These are phyloP conservation scores for Diutina pseudorugosa DNA, from an alignment of 1,139 yeast genomes.

Conservation along the genomic window DNA sequence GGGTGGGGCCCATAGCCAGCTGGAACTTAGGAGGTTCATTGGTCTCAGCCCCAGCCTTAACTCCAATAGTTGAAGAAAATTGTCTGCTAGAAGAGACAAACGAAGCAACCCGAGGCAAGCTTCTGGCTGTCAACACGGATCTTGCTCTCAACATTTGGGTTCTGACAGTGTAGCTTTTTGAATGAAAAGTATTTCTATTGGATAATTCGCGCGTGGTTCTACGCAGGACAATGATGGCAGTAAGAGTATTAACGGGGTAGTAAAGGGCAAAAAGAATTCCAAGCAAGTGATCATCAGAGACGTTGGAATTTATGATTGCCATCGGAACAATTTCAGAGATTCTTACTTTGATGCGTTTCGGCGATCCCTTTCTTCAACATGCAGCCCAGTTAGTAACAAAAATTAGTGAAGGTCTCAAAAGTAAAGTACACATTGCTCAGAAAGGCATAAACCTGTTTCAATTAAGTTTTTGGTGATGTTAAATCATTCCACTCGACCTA, in stretches of 20 bases:
- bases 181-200: slow-evolving; percentile 4
- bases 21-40: slow-evolving; percentile 2
- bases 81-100: neutral
- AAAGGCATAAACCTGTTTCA: too few relatives aligned
- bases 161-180: neutral
- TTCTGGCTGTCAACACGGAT: neutral
- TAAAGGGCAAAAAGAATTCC: too few relatives aligned
- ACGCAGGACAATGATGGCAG: neutral
- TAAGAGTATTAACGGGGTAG: neutral
- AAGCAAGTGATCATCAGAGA: too few relatives aligned
- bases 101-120: slow-evolving; percentile 3
- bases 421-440: too few relatives aligned
- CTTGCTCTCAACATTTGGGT: slow-evolving; percentile 3
- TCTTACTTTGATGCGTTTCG: neutral
- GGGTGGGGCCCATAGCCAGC: neutral
- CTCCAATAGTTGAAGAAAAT: neutral
- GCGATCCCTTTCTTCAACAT: neutral
- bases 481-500: too few relatives aligned
- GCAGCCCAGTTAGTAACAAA: neutral
- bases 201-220: neutral
- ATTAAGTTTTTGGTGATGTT: too few relatives aligned
- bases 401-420: too few relatives aligned
- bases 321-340: too few relatives aligned
- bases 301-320: too few relatives aligned
- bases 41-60: neutral